phyloP scores from a whole-genome alignment of 2,329 filamentous ascomycete species.

The Chaetomium strumarium region DNA sequence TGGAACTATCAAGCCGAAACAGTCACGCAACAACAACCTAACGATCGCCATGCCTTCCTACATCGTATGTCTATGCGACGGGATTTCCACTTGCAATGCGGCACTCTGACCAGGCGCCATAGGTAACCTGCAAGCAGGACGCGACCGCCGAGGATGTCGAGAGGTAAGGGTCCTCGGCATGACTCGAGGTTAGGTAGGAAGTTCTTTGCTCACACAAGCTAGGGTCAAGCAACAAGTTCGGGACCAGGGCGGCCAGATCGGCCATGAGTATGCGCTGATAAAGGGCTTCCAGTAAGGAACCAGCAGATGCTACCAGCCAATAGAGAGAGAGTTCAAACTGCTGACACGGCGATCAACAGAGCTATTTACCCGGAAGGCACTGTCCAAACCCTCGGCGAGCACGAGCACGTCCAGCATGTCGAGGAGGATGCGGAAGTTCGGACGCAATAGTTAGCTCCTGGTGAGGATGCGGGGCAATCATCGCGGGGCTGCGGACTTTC shows the following conservation, averaged over 20 bases:
- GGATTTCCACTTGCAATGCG: neutral
- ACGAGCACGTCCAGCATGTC: slow-evolving; percentile 67
- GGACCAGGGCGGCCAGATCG: slow-evolving; percentile 77
- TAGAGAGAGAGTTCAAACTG: too few relatives aligned
- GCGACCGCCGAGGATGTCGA: slow-evolving; percentile 61
- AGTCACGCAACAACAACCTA: neutral
- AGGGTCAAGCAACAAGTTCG: slow-evolving; percentile 72
- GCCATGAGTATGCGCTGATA: slow-evolving; percentile 77
- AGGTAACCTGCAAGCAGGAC: slow-evolving; percentile 77
- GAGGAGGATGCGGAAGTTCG: slow-evolving; percentile 67
- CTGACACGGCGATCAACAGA: slow-evolving; percentile 38
- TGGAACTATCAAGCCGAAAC: neutral
- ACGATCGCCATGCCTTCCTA: slow-evolving; percentile 47
- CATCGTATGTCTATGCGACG: slow-evolving; percentile 39
- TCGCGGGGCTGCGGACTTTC: slow-evolving; percentile 9
- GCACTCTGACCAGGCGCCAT: neutral
- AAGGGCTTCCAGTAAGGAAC: slow-evolving; percentile 83
- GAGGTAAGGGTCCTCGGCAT: slow-evolving; percentile 43
- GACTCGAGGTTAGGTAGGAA: neutral
- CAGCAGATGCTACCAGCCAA: neutral
- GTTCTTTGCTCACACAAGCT: slow-evolving; percentile 11
- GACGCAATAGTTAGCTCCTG: slow-evolving; percentile 53
- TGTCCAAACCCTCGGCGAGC: slow-evolving; percentile 58
- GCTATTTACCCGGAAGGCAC: slow-evolving; percentile 65
- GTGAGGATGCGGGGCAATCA: slow-evolving; percentile 13